Percentiles rank a stretch among this genome's conserved stretches.
These are phyloP conservation scores for Magnaporthiopsis incrustans DNA, from an alignment of 2,329 filamentous ascomycete genomes.

Conservation along the genomic window DNA sequence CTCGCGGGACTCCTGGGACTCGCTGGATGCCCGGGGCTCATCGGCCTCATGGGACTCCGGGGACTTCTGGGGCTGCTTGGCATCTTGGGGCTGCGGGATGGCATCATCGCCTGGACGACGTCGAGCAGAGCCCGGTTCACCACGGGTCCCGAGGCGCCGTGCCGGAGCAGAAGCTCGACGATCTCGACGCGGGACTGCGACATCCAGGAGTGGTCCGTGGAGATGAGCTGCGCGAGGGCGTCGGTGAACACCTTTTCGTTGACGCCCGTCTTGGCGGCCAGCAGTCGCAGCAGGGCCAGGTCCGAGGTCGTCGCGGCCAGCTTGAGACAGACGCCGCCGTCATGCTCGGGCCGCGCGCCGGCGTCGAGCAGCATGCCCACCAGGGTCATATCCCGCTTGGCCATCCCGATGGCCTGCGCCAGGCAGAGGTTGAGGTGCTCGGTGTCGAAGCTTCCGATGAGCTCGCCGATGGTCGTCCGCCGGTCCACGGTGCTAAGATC, in stretches of 20 bases:
- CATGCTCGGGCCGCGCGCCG: slow-evolving; percentile 16
- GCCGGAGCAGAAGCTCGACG: slow-evolving; percentile 24
- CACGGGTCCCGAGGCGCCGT: slow-evolving; percentile 34
- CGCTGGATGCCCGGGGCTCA: background rate
- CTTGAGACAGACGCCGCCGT: slow-evolving; percentile 18
- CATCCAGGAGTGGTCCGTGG: slow-evolving; percentile 17
- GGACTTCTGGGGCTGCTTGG: slow-evolving; percentile 2
- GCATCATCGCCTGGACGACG: slow-evolving; percentile 34
- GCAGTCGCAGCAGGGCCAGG: slow-evolving; percentile 12
- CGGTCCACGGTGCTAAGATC: slow-evolving; percentile 10
- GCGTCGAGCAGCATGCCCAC: slow-evolving; percentile 15
- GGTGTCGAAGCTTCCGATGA: slow-evolving; percentile 13
- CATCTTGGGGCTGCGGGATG: slow-evolving; percentile 1
- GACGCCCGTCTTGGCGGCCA: slow-evolving; percentile 13
- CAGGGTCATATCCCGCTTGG: slow-evolving; percentile 14
- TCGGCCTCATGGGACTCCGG: background rate
- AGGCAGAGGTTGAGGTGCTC: slow-evolving; percentile 19
- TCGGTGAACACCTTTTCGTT: slow-evolving; percentile 14
- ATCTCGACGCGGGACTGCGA: slow-evolving; percentile 17
- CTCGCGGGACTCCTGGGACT: background rate
- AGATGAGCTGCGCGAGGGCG: slow-evolving; percentile 14
- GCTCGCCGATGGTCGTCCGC: slow-evolving; percentile 11
- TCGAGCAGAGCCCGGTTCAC: slow-evolving; percentile 42
- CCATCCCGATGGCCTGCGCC: slow-evolving; percentile 15
- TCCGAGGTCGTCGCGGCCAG: slow-evolving; percentile 17